Evolutionary conservation across 2,329 filamentous ascomycete species (phyloP).

Genomic region (Leptodontidium sp.): DNA sequence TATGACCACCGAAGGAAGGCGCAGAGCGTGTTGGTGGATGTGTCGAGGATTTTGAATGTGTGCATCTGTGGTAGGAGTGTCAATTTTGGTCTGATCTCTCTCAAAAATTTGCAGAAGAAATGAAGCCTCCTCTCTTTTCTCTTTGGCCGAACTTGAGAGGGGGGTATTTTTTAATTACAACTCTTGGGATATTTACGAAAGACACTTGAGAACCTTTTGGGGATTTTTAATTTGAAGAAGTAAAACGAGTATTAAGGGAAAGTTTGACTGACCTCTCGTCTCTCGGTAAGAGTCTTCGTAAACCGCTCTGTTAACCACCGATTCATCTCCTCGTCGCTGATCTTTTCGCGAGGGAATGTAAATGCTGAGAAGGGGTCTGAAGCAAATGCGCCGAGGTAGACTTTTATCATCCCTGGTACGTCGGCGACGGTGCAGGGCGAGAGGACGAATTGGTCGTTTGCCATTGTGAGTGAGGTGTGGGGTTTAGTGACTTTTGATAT

Average conservation of each 20-base stretch:
- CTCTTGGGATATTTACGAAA: too few relatives aligned
- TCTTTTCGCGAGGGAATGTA: conserved; percentile 33
- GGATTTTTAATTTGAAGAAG: too few relatives aligned
- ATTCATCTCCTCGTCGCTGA: conserved; percentile 27
- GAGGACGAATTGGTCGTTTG: conserved; percentile 27
- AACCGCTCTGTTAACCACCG: conserved; percentile 47
- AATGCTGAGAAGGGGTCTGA: conserved; percentile 43
- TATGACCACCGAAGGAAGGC: conserved; percentile 49
- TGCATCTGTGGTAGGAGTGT: conserved; percentile 29
- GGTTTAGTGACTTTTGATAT: not conserved
- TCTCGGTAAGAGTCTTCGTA: conserved; percentile 42
- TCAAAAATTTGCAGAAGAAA: too few relatives aligned
- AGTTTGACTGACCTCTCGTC: conserved; percentile 8
- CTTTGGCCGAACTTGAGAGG: too few relatives aligned
- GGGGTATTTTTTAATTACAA: too few relatives aligned
- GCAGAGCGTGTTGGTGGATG: conserved; percentile 41
- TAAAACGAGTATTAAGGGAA: not conserved
- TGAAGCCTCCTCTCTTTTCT: too few relatives aligned
- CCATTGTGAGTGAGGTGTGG: not conserved
- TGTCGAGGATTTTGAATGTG: conserved; percentile 48
- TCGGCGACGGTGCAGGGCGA: conserved; percentile 42
- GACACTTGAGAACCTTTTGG: too few relatives aligned
- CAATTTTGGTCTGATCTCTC: not conserved
- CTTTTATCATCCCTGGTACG: conserved; percentile 41
- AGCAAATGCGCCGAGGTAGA: conserved; percentile 46